Evolutionary conservation across 495 filamentous ascomycete genomes (phyloP).

Genomic region (Neurospora sublineolata): DNA sequence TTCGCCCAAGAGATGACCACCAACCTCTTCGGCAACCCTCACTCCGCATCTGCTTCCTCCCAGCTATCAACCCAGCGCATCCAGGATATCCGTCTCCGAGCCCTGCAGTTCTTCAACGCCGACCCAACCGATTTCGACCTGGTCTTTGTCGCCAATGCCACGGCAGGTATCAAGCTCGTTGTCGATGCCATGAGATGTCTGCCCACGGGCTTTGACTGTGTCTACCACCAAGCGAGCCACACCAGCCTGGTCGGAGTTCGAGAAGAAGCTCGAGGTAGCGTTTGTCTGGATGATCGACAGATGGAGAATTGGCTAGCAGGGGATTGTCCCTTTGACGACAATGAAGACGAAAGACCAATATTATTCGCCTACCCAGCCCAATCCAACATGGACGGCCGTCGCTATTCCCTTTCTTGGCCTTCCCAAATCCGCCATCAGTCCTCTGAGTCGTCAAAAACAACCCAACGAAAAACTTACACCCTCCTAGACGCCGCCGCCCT

Average conservation of each 20-base stretch:
- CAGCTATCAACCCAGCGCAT: slow-evolving; percentile 61
- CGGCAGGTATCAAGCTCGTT: slow-evolving; percentile 81
- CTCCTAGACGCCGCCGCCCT: slow-evolving; percentile 86
- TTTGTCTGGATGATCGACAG: slow-evolving; percentile 58
- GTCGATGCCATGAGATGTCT: slow-evolving; percentile 58
- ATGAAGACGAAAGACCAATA: slow-evolving; percentile 9
- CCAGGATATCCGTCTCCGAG: slow-evolving; percentile 61
- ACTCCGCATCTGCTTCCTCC: slow-evolving; percentile 74
- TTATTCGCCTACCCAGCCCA: slow-evolving; percentile 84
- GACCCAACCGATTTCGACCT: slow-evolving; percentile 76
- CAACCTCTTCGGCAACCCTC: slow-evolving; percentile 82
- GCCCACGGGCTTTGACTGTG: slow-evolving; percentile 62
- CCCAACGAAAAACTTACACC: slow-evolving; percentile 45
- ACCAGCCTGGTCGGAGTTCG: slow-evolving; percentile 80
- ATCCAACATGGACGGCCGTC: slow-evolving; percentile 85
- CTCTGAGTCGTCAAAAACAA: slow-evolving; percentile 45
- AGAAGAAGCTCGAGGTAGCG: slow-evolving; percentile 51
- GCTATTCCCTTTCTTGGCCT: slow-evolving; percentile 63
- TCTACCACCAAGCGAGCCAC: slow-evolving; percentile 74
- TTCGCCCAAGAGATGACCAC: slow-evolving; percentile 66
- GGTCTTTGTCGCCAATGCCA: slow-evolving; percentile 86
- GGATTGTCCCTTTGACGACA: slow-evolving; percentile 8
- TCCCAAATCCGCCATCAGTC: slow-evolving; percentile 31
- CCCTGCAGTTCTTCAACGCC: slow-evolving; percentile 73
- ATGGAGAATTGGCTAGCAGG: slow-evolving; percentile 56